A percentile compares a stretch with the other conserved stretches of the same genome.
These are phyloP conservation scores for Tricladium varicosporioides DNA, from an alignment of 2,329 filamentous ascomycete genomes.

Conservation along the genomic window DNA sequence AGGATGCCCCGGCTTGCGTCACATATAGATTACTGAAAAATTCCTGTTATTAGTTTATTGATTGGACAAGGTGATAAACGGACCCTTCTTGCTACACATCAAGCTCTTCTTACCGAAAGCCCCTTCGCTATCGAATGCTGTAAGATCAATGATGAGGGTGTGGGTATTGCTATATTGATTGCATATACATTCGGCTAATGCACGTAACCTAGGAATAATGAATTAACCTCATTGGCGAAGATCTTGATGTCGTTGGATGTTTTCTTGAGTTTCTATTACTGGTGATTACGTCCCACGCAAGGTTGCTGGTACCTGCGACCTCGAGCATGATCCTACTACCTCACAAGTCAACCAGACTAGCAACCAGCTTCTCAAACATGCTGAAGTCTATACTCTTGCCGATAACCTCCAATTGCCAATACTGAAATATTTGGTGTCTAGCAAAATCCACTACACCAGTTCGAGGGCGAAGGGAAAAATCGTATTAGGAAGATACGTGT, in stretches of 20 bases:
- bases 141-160: slow-evolving; percentile 59
- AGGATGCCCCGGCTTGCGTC: slow-evolving; percentile 20
- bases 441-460: slow-evolving; percentile 90
- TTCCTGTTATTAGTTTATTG: slow-evolving; percentile 67
- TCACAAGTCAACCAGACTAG: slow-evolving; percentile 74
- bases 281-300: slow-evolving; percentile 81
- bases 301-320: slow-evolving; percentile 58
- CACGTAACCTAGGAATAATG: slow-evolving; percentile 51
- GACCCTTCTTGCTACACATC: slow-evolving; percentile 73
- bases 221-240: slow-evolving; percentile 66
- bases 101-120: slow-evolving; percentile 70
- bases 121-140: slow-evolving; percentile 67
- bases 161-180: slow-evolving; percentile 38
- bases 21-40: slow-evolving; percentile 61
- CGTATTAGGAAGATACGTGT: slow-evolving; percentile 86
- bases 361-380: slow-evolving; percentile 81
- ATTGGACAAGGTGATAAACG: slow-evolving; percentile 59
- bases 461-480: slow-evolving; percentile 88
- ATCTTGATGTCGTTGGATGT: slow-evolving; percentile 72
- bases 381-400: slow-evolving; percentile 84
- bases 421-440: slow-evolving; percentile 75
- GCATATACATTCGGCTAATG: background rate
- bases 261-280: slow-evolving; percentile 81
- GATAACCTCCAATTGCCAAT: slow-evolving; percentile 68
- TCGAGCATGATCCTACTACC: slow-evolving; percentile 66